phyloP scores from a whole-genome alignment of 768 basidiomycete genomes.

The Podaxis sp. region DNA sequence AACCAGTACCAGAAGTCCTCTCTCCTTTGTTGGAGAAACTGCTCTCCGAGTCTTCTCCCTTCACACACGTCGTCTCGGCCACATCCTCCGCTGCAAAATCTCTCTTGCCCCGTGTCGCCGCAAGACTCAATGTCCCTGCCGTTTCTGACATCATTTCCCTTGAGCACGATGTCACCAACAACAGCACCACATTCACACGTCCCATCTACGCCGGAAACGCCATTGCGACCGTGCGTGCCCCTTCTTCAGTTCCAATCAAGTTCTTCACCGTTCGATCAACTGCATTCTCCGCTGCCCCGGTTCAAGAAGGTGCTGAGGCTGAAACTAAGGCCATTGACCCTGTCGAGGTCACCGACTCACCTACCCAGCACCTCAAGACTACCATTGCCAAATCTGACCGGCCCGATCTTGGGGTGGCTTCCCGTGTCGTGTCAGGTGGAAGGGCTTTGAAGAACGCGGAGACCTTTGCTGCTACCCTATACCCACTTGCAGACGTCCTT shows the following conservation, averaged over 20 bases:
- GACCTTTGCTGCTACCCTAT: constrained; percentile 83
- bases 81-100: constrained; percentile 94
- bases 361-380: constrained; percentile 67
- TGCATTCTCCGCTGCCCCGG: constrained; percentile 73
- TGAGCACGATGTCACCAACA: constrained; percentile 66
- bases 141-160: constrained; percentile 89
- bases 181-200: constrained; percentile 83
- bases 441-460: constrained; percentile 93
- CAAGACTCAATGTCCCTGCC: constrained; percentile 83
- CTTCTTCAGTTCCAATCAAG: constrained; percentile 78
- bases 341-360: constrained; percentile 56
- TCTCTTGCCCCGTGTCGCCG: constrained; percentile 89
- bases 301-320: constrained; percentile 52
- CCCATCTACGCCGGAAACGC: constrained; percentile 99
- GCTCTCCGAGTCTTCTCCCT: constrained; percentile 60
- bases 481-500: constrained; percentile 90
- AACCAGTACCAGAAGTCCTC: constrained; percentile 72
- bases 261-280: constrained; percentile 95
- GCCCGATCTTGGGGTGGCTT: constrained; percentile 87
- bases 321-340: constrained; percentile 64
- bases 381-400: constrained; percentile 87
- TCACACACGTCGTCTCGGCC: constrained; percentile 89
- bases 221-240: constrained; percentile 85
- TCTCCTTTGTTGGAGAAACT: constrained; percentile 82
- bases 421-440: constrained; percentile 91